phyloP scores from a whole-genome alignment of 2,329 filamentous ascomycete species.

The Claviceps africana region DNA sequence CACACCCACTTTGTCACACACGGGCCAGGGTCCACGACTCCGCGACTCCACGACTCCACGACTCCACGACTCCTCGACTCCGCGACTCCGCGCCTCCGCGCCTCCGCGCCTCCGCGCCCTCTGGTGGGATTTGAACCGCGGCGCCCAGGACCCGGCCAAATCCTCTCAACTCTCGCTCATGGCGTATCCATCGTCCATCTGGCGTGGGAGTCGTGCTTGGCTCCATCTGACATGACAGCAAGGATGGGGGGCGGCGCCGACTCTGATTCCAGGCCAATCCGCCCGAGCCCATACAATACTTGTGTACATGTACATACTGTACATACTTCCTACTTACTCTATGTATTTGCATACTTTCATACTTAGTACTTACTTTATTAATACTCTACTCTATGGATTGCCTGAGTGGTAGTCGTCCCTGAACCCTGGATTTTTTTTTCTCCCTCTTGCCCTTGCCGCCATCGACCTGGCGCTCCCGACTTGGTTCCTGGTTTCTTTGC shows the following conservation, averaged over 20 bases:
- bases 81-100: not conserved
- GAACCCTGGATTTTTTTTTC: not conserved
- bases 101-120: not conserved
- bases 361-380: too few species aligned
- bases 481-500: not conserved
- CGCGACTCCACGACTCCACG: not conserved
- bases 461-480: not conserved
- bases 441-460: not conserved
- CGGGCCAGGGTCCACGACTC: not conserved
- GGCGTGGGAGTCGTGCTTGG: not conserved
- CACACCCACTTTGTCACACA: not conserved
- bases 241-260: too few species aligned
- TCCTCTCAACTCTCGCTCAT: not conserved
- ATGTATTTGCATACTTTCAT: too few species aligned
- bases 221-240: not conserved
- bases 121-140: not conserved
- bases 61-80: not conserved
- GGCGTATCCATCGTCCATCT: not conserved
- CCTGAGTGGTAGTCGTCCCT: not conserved
- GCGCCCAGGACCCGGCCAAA: not conserved
- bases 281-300: too few species aligned
- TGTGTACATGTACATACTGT: too few species aligned
- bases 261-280: too few species aligned
- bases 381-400: too few species aligned
- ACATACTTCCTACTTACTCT: too few species aligned